Evolutionary conservation across 192 early-diverging fungal genomes (phyloP), one percentile per base, ranked within the genome.

Genomic region (Podila epigama): DNA sequence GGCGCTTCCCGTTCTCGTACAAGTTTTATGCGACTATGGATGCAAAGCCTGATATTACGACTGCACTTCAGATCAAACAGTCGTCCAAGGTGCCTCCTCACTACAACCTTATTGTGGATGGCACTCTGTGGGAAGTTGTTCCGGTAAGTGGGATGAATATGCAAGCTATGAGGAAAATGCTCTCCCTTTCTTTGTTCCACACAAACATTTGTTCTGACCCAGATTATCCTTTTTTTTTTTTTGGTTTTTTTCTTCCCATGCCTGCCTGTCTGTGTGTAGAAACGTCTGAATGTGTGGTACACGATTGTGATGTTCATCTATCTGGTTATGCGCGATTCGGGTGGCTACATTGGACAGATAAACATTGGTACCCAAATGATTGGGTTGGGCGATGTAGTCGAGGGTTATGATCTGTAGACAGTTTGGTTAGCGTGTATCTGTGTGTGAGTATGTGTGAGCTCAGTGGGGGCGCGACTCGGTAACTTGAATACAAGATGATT

Each of bases 1-100:
- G 56, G 15, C 81, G 86, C 18, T 84, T 82, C 58, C 81, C 82
- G 27, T 89, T 89, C 58, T 83, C 86, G 22, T 85, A 86, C 65
- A 83, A 83, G 58, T 81, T 82, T 48, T 84, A 85, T 56, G 65
- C 86, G 31, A 83, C 84, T 58, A 56, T 81, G 53, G 88, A 85
- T 32, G 51, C 58, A 37, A 81, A 83, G 57, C 83, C 85, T 10
- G 81, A 89, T 60, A 41, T 58, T 31, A 79, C 79, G 31, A 79
- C 84, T 15, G 70, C 83, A 0, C 66, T 83, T 8, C 84, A 87
- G 67, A 89, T 89, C 54, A 84, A 84, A 55, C 86, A 87, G 65
- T 82, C 85, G 0, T 70, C 75, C 35, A 83, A 82, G 50, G 62
- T 55, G 42, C 73, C 81, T 12, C 86, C 88, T 13, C 75, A 87